These are phyloP conservation scores for Cyberlindnera maclurae DNA, from an alignment of 805 yeast species.

Conservation along the genomic window DNA sequence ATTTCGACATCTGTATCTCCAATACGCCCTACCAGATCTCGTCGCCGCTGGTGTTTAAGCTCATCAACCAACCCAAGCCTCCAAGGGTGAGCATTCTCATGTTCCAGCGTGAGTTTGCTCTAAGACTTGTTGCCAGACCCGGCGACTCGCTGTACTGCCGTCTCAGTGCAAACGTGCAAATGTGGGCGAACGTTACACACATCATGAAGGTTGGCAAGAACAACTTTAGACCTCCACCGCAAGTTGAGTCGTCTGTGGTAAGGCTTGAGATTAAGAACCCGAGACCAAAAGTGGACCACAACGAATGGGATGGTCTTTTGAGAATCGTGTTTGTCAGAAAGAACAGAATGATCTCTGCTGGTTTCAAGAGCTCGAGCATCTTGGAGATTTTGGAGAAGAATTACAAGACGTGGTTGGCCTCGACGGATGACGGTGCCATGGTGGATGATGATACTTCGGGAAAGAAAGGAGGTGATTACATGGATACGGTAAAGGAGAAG, in stretches of 20 bases:
- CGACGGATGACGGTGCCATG: conserved; percentile 35
- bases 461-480: conserved; percentile 30
- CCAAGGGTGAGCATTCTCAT: conserved; percentile 92
- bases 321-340: conserved; percentile 90
- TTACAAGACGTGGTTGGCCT: conserved; percentile 67
- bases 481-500: conserved; percentile 51
- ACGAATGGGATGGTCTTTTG: conserved; percentile 95
- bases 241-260: conserved; percentile 95
- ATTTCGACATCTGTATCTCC: conserved; percentile 92
- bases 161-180: conserved; percentile 92
- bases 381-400: conserved; percentile 79
- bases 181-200: conserved; percentile 99
- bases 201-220: conserved; percentile 97
- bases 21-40: conserved; percentile 98
- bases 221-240: conserved; percentile 97
- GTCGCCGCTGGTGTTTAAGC: conserved; percentile 90
- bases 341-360: conserved; percentile 88
- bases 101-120: conserved; percentile 97
- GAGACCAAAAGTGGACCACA: conserved; percentile 87
- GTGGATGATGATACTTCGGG: conserved; percentile 19
- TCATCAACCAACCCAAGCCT: conserved; percentile 85
- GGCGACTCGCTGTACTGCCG: conserved; percentile 94
- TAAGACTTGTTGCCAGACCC: conserved; percentile 88
- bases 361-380: conserved; percentile 78
- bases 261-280: conserved; percentile 88